Evolutionary conservation across 2,329 filamentous ascomycete species (phyloP).

Genomic region (Metarhizium rileyi): DNA sequence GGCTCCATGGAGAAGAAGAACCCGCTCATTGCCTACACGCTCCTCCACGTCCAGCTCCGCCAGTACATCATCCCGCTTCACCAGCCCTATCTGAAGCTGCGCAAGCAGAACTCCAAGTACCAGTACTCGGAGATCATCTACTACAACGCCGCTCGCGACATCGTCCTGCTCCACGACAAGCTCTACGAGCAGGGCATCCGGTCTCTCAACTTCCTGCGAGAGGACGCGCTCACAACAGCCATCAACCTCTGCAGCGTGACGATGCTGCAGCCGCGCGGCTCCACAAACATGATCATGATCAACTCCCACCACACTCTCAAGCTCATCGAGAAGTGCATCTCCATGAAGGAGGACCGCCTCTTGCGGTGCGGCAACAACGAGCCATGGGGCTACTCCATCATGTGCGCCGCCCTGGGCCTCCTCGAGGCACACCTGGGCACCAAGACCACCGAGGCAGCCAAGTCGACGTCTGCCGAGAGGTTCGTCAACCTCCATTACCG

Average conservation of each 20-base stretch:
- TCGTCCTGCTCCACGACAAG: constrained; percentile 52
- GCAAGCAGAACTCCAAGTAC: constrained; percentile 50
- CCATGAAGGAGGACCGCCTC: constrained; percentile 51
- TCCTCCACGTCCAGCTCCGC: constrained; percentile 50
- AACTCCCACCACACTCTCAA: constrained; percentile 50
- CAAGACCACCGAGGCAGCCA: constrained; percentile 47
- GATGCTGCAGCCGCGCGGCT: constrained; percentile 48
- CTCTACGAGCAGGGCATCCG: constrained; percentile 49
- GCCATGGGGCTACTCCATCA: constrained; percentile 54
- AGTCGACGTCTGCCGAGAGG: constrained; percentile 47
- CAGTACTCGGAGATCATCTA: constrained; percentile 55
- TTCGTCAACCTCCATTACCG: constrained; percentile 51
- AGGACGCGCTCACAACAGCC: constrained; percentile 49
- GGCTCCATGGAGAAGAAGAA: constrained; percentile 36
- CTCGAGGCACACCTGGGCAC: constrained; percentile 49
- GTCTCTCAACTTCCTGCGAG: constrained; percentile 49
- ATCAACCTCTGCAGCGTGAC: constrained; percentile 53
- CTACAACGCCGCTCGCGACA: constrained; percentile 52
- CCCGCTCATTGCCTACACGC: constrained; percentile 47
- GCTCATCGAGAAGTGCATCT: constrained; percentile 51
- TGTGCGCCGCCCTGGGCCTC: constrained; percentile 50
- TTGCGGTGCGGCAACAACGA: constrained; percentile 54
- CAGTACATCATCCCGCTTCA: constrained; percentile 54
- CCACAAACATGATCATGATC: constrained; percentile 53
- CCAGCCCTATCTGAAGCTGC: constrained; percentile 49